Evolutionary conservation across 768 basidiomycete species (phyloP), one percentile per base, ranked within the genome.

Genomic region (Mycena galopus): DNA sequence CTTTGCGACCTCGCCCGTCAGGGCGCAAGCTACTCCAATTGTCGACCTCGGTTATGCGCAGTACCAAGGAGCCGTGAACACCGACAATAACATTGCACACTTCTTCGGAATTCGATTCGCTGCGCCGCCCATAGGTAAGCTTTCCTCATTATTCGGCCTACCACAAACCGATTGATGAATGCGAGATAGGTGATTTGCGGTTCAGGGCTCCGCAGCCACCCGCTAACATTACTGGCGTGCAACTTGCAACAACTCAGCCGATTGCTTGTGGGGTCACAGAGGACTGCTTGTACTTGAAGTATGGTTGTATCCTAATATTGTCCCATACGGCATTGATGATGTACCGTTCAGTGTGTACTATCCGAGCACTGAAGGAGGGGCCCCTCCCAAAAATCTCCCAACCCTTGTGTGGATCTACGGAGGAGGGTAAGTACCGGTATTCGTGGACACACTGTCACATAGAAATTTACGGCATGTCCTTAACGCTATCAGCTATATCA

Each of bases 381-480:
- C 65, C 6, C 73, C 73, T 6, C 23, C 47, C 0, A 77, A 76
- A 32, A 60, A 79, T 7, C 75, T 85, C 0, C 86, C 86, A 7
- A 83, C 84, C 1, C 78, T 87, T 4, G 80, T 87, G 29, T 87
- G 84, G 84, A 86, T 87, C 25, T 84, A 87, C 73, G 85, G 85
- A 78, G 86, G 64, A 62, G 80, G 72, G 21, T 71, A 37, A 81
- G 85, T 60, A 62, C 51, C 78, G 71, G 11, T 71, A 32, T 53
- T 53, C 16, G 42, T 21, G 44, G 64, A 39, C 50, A 23, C 32
- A 57, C 2, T 30, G 32, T 19, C 55, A 33, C n/a, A 33, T 33
- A 8, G 9, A 14, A 58, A 66, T 47, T 58, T 25, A 79, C 57
- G 58, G 83, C 19, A 32, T 39, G 42, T 19, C 25, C 82, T 81